Conservation (phyloP, 345 rosid genomes). For the Acer yangbiense region DNA sequence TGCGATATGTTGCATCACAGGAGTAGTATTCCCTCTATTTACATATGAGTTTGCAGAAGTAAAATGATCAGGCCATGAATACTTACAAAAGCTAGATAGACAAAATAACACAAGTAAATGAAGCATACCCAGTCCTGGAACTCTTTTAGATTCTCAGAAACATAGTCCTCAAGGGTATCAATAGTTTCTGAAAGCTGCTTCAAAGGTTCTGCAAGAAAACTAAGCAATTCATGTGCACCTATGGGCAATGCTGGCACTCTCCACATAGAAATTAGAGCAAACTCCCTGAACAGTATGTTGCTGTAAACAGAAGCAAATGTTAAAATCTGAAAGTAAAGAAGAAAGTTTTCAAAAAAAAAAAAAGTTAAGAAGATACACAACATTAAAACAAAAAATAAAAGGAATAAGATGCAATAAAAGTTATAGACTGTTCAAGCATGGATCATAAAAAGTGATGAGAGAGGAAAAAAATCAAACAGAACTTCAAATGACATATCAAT, state of each 20-base stretch:
- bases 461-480: not conserved
- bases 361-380: conserved; percentile 6
- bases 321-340: conserved; percentile 11
- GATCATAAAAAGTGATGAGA: not conserved
- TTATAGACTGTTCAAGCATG: conserved; percentile 2
- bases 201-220: conserved; percentile 97
- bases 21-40: conserved; percentile 86
- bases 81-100: not conserved
- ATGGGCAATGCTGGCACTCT: conserved; percentile 96
- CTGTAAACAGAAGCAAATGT: conserved; percentile 37
- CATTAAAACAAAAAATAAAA: conserved; percentile 7
- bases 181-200: conserved; percentile 86
- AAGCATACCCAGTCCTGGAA: conserved; percentile 89
- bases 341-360: not conserved
- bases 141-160: conserved; percentile 81
- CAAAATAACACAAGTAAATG: conserved; percentile 18
- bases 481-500: conserved; percentile 1
- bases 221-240: conserved; percentile 88
- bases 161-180: conserved; percentile 55
- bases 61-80: conserved; percentile 15
- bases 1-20: conserved; percentile 94
- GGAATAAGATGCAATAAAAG: conserved; percentile 3
- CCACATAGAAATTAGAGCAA: conserved; percentile 97
- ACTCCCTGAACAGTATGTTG: conserved; percentile 93
- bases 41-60: not conserved